A percentile compares a stretch with the other conserved stretches of the same genome.
phyloP scores from a whole-genome alignment of 164 flowering plant genomes.

The Cinnamomum micranthum region DNA sequence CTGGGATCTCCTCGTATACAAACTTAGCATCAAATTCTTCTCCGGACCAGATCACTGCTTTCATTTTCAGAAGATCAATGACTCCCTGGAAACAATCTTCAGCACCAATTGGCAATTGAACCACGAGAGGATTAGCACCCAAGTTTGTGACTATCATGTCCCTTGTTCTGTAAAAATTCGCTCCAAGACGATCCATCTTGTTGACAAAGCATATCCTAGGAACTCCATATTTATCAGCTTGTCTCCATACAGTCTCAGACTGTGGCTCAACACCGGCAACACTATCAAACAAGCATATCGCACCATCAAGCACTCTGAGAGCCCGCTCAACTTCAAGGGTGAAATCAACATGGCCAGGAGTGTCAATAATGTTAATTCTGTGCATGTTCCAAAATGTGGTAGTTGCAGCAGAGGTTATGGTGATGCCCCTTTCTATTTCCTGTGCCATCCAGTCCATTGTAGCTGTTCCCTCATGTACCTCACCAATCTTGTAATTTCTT shows the following conservation, averaged over 20 bases:
- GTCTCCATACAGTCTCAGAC: conserved; percentile 98
- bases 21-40: conserved; percentile 95
- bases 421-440: conserved; percentile 96
- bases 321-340: conserved; percentile 98
- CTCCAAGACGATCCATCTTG: conserved; percentile 98
- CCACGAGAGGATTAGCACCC: conserved; percentile 92
- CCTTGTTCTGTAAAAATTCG: conserved; percentile 85
- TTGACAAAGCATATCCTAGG: conserved; percentile 96
- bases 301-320: conserved; percentile 93
- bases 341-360: conserved; percentile 99
- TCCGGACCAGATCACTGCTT: conserved; percentile 89
- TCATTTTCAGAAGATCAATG: conserved; percentile 84
- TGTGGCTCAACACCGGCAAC: conserved; percentile 99
- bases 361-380: conserved; percentile 91
- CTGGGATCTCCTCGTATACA: conserved; percentile 74
- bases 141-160: conserved; percentile 95
- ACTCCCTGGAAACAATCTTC: conserved; percentile 84
- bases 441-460: conserved; percentile 99
- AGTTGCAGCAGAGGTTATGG: conserved; percentile 96
- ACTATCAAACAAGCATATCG: conserved; percentile 92
- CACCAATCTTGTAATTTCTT: conserved; percentile 92
- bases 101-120: conserved; percentile 88
- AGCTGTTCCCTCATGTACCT: conserved; percentile 96
- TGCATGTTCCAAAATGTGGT: conserved; percentile 88
- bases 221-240: conserved; percentile 93